Evolutionary conservation across 306 rosid species (phyloP), one percentile per base, ranked within the genome.

Genomic region (Cicer chorassanicum): DNA sequence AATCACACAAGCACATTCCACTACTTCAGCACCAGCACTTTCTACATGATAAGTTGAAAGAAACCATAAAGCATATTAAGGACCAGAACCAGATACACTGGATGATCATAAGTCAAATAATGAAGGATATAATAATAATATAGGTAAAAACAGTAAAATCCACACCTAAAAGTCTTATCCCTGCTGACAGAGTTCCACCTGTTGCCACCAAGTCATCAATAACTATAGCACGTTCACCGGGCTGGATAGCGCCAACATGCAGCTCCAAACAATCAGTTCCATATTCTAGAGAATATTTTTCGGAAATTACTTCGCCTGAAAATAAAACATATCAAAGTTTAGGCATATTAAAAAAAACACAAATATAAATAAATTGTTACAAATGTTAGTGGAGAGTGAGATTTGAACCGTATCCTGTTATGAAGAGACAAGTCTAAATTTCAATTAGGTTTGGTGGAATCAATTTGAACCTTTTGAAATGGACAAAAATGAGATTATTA

Each of bases 181-280:
- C 97, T 4, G 99, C 99, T 7, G 92, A 89, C 16, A 95, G 82
- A 51, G 99, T 95, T 68, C 99, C 99, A 69, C 99, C 99, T 1
- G 99, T 95, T 36, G 99, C 99, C 10, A 95, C 92, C 82, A 95
- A 78, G 78, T 95, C 99, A 44, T 95, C 99, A 34, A 95, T 89
- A 0, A 95, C 84, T 80, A 95, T 70, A 46, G 93, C 96, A 13
- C 99, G 86, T 67, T 95, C 99, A 6, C 96, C 90, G 0, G 91
- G 82, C 83, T 88, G 82, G 76, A 89, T 90, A 43, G 98, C 99
- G 8, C 87, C 97, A 51, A 90, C 87, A 48, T 95, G 99, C 93
- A 95, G 82, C 87, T 95, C 96, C 79, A 95, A 70, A 81, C 96
- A 84, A 75, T 95, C 99, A 3, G 81, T 87, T 75, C 99, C 99